A percentile compares a stretch with the other conserved stretches of the same genome.
These are phyloP conservation scores for Coniella lustricola DNA, from an alignment of 2,329 filamentous ascomycete genomes.

Conservation along the genomic window DNA sequence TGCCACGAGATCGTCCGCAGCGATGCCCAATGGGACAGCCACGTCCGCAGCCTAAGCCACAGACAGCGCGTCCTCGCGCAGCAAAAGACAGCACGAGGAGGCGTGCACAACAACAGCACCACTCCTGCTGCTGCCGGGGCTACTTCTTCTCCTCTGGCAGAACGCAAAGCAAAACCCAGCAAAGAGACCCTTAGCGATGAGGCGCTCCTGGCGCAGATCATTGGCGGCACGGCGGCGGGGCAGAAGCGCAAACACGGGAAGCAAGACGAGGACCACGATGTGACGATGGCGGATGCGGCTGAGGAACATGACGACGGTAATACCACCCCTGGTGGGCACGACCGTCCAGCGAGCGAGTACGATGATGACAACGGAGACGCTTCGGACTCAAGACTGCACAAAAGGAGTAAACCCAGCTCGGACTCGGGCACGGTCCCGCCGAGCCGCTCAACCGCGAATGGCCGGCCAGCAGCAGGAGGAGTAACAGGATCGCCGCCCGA, in stretches of 20 bases:
- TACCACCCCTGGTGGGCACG: too few species aligned
- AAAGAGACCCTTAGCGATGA: conserved; percentile 23
- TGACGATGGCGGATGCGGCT: conserved; percentile 24
- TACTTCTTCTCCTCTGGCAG: too few species aligned
- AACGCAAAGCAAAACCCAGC: conserved; percentile 7
- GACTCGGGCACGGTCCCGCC: not conserved
- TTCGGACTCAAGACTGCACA: not conserved
- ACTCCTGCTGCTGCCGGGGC: conserved; percentile 10
- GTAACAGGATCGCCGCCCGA: conserved; percentile 31
- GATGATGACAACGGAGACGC: not conserved
- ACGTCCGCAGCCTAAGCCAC: conserved; percentile 45
- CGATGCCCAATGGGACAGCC: conserved; percentile 60
- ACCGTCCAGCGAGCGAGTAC: too few species aligned
- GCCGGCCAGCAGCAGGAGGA: conserved; percentile 13
- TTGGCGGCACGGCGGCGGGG: conserved; percentile 9
- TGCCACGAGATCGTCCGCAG: conserved; percentile 60
- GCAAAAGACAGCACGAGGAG: conserved; percentile 15
- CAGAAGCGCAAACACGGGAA: conserved; percentile 22
- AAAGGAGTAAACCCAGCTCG: too few species aligned
- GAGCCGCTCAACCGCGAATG: conserved; percentile 7
- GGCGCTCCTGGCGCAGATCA: conserved; percentile 16
- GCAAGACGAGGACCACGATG: conserved; percentile 24
- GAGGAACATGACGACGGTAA: conserved; percentile 26
- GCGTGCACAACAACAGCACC: conserved; percentile 18
- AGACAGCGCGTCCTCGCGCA: conserved; percentile 28